Percentiles rank a stretch among this genome's conserved stretches.
Evolutionary conservation across 164 flowering plant genomes (phyloP).

Genomic region (Kingdonia uniflora): DNA sequence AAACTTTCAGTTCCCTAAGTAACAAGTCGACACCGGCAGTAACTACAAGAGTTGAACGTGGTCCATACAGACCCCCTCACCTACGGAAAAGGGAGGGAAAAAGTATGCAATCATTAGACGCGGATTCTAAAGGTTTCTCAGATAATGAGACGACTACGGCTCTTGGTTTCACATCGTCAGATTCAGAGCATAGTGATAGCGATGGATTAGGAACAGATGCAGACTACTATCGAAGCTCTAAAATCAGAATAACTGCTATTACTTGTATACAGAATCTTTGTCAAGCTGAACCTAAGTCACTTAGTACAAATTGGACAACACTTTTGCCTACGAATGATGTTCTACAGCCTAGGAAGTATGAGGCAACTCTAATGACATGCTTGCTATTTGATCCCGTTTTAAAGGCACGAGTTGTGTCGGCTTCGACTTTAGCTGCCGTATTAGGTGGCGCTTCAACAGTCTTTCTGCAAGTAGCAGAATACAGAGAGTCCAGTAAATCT

Average conservation of each 20-base stretch:
- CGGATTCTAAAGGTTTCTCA: constrained; percentile 22
- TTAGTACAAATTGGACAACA: constrained; percentile 67
- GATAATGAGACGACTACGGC: constrained; percentile 27
- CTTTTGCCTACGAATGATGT: constrained; percentile 87
- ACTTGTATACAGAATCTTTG: constrained; percentile 88
- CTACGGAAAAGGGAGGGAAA: constrained; percentile 46
- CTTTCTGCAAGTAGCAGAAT: constrained; percentile 84
- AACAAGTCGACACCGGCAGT: constrained; percentile 14
- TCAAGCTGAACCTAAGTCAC: constrained; percentile 72
- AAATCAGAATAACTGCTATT: constrained; percentile 76
- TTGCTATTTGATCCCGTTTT: constrained; percentile 78
- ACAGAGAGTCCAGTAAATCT: constrained; percentile 52
- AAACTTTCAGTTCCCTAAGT: constrained; percentile 18
- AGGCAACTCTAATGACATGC: constrained; percentile 76
- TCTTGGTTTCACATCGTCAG: constrained; percentile 50
- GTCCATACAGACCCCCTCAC: constrained; percentile 87
- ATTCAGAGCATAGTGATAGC: constrained; percentile 92
- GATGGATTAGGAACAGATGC: constrained; percentile 44
- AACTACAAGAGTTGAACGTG: constrained; percentile 21
- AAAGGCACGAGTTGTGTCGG: constrained; percentile 70
- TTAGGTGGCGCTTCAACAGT: constrained; percentile 73
- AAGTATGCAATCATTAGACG: constrained; percentile 18
- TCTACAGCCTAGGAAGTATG: constrained; percentile 74
- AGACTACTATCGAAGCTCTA: constrained; percentile 33
- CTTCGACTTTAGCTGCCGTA: constrained; percentile 60